Conservation (phyloP, 345 rosid genomes). For the Populus simonii region DNA sequence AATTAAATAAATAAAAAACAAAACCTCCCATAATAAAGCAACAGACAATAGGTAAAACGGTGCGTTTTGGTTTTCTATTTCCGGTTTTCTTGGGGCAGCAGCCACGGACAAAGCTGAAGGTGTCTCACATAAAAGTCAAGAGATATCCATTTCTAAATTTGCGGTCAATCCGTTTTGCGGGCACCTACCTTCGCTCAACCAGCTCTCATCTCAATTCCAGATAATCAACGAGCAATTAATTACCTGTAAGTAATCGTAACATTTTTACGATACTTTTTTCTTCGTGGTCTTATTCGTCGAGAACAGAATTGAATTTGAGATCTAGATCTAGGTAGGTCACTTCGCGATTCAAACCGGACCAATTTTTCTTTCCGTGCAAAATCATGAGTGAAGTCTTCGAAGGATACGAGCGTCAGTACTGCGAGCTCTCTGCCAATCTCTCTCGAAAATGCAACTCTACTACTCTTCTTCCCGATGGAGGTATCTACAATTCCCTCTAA, state of each 20-base stretch:
- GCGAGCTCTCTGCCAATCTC: slow-evolving; percentile 85
- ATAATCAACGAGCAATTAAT: background rate
- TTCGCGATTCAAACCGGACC: background rate
- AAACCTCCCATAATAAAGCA: too few relatives aligned
- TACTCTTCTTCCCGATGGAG: slow-evolving; percentile 51
- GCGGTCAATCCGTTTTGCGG: background rate
- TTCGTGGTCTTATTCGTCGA: background rate
- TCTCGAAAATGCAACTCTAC: slow-evolving; percentile 68
- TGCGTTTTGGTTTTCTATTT: background rate
- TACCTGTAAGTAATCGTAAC: background rate
- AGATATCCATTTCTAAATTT: background rate
- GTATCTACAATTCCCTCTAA: slow-evolving; percentile 16
- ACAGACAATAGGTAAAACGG: background rate
- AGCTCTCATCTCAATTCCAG: background rate
- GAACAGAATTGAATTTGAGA: background rate
- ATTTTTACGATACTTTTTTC: background rate
- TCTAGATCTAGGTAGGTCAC: background rate
- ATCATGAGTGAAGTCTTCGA: slow-evolving; percentile 80
- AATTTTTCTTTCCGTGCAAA: background rate
- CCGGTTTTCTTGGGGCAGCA: too few relatives aligned
- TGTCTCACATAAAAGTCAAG: background rate
- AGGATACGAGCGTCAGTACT: slow-evolving; percentile 89
- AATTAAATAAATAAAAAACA: too few relatives aligned
- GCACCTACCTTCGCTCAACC: background rate
- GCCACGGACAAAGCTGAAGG: background rate